Conservation (phyloP, 768 basidiomycete genomes). For the Tephrocybe rancida region DNA sequence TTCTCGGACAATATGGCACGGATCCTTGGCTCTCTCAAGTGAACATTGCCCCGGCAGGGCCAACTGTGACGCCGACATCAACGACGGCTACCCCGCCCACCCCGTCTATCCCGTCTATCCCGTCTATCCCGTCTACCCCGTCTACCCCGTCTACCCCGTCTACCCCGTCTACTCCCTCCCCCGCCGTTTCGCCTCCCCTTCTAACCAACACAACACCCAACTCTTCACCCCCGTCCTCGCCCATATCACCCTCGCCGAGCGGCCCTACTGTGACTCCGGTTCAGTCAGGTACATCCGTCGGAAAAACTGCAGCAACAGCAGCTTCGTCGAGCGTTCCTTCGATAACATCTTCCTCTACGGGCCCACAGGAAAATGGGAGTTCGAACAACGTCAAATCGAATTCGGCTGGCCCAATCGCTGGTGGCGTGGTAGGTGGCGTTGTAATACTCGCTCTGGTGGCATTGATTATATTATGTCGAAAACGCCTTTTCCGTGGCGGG, state of each 20-base stretch:
- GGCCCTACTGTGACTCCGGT: background rate
- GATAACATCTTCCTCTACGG: background rate
- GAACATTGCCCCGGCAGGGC: background rate
- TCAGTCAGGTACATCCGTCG: background rate
- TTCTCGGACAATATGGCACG: background rate
- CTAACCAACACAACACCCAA: too few species aligned
- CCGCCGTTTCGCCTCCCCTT: too few species aligned
- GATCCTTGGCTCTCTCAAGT: background rate
- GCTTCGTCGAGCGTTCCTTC: background rate
- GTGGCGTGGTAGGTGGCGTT: constrained; percentile 8
- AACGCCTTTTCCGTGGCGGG: background rate
- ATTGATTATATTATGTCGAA: background rate
- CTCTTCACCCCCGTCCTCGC: too few species aligned
- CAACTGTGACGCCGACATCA: background rate
- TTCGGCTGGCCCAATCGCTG: constrained; percentile 2
- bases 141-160: background rate
- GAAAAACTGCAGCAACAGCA: background rate
- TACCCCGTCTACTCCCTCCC: too few species aligned
- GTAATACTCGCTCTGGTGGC: background rate
- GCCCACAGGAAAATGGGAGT: background rate
- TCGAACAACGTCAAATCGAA: background rate
- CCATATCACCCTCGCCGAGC: background rate
- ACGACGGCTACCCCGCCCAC: background rate
- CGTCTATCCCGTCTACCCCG: background rate
- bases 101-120: background rate